Conservation (phyloP, 2,329 filamentous ascomycete species). For the Verticillium tricorpus region DNA sequence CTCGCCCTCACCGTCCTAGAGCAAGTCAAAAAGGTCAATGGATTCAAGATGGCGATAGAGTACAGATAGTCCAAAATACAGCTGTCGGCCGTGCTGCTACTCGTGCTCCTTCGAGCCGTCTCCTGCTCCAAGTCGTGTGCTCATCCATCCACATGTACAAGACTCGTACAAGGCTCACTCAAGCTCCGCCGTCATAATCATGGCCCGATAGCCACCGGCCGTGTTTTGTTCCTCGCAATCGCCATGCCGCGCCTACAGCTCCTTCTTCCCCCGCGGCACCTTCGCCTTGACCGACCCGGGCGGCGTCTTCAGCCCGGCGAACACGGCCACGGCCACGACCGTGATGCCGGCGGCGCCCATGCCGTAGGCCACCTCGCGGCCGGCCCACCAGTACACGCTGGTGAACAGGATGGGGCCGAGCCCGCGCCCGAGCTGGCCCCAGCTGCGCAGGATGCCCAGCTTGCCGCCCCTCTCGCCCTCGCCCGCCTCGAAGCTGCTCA, state of each 20-base stretch:
- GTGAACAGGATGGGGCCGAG: constrained; percentile 88
- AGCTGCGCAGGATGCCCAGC: constrained; percentile 73
- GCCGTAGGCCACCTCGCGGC: constrained; percentile 77
- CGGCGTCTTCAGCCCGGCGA: constrained; percentile 67
- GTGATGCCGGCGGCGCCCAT: constrained; percentile 78
- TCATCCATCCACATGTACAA: not conserved
- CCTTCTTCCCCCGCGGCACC: constrained; percentile 15
- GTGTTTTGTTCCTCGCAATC: not conserved
- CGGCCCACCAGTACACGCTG: constrained; percentile 97
- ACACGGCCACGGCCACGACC: constrained; percentile 65
- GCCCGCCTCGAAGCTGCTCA: constrained; percentile 84
- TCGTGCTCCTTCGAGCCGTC: not conserved
- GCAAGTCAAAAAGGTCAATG: not conserved
- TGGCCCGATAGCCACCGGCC: not conserved
- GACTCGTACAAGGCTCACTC: not conserved
- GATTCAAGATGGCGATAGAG: not conserved
- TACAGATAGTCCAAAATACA: too few species aligned
- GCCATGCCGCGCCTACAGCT: not conserved
- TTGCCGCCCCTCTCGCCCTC: constrained; percentile 80
- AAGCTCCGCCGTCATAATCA: not conserved
- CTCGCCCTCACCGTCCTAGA: too few species aligned
- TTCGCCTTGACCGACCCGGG: constrained; percentile 25
- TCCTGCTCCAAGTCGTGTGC: not conserved
- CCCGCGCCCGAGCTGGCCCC: constrained; percentile 84
- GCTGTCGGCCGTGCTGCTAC: not conserved